A percentile compares a stretch with the other conserved stretches of the same genome.
phyloP scores from a whole-genome alignment of 352 stramenopile genomes.

The Phytophthora pini region DNA sequence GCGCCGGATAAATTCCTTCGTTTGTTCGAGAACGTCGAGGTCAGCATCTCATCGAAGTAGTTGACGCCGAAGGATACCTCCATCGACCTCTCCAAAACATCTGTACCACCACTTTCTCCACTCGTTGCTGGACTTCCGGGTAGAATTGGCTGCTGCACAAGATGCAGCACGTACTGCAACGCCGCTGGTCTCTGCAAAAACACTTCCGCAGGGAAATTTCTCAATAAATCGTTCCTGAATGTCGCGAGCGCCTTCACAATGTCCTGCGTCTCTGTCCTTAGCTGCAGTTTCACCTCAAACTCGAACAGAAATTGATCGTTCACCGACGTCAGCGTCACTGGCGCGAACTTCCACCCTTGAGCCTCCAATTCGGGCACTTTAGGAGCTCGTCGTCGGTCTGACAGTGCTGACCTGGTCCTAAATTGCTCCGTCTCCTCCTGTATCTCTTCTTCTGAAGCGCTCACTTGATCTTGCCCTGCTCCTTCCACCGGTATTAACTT shows the following conservation, averaged over 20 bases:
- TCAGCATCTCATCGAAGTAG: conserved; percentile 73
- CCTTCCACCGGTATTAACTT: conserved; percentile 4
- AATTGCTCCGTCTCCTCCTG: conserved; percentile 5
- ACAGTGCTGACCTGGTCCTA: background rate
- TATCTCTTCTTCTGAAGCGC: conserved; percentile 1
- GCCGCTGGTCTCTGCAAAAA: conserved; percentile 72
- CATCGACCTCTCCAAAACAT: conserved; percentile 29
- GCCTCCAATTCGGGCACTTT: conserved; percentile 35
- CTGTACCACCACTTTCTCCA: background rate
- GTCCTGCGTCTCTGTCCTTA: conserved; percentile 54
- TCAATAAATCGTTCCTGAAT: conserved; percentile 62
- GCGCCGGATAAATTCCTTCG: conserved; percentile 50
- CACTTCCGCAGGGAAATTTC: conserved; percentile 71
- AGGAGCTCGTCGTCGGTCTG: conserved; percentile 7
- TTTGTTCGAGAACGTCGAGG: conserved; percentile 55
- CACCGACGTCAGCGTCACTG: conserved; percentile 51
- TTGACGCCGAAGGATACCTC: conserved; percentile 58
- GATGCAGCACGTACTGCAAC: conserved; percentile 66
- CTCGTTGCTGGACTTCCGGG: conserved; percentile 13
- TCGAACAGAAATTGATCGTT: conserved; percentile 84
- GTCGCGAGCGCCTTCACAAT: conserved; percentile 56
- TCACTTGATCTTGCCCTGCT: background rate
- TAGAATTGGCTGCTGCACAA: conserved; percentile 71
- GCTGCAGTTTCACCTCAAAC: conserved; percentile 75
- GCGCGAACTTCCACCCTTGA: conserved; percentile 65